A percentile compares a stretch with the other conserved stretches of the same genome.
phyloP scores from a whole-genome alignment of 2,329 filamentous ascomycete genomes.

The Lachnellula occidentalis region DNA sequence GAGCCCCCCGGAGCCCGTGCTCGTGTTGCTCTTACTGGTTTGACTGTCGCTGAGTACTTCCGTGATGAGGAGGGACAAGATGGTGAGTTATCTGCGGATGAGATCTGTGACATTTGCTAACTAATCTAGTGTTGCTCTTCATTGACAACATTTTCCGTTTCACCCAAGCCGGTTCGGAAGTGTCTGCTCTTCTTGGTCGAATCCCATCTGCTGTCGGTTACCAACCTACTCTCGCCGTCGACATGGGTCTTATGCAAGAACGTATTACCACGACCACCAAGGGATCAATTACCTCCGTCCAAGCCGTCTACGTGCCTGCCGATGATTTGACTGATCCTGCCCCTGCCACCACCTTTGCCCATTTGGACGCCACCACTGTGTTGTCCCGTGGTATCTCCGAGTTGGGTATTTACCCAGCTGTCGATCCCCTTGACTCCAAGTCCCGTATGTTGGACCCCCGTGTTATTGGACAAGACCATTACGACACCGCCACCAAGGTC shows the following conservation, averaged over 20 bases:
- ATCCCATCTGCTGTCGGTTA: slow-evolving; percentile 99
- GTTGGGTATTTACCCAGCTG: slow-evolving; percentile 99
- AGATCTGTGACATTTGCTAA: slow-evolving; percentile 21
- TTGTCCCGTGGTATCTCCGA: slow-evolving; percentile 99
- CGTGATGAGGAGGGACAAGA: slow-evolving; percentile 74
- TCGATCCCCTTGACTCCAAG: slow-evolving; percentile 99
- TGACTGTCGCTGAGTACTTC: slow-evolving; percentile 79
- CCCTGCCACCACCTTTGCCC: slow-evolving; percentile 98
- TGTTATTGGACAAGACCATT: slow-evolving; percentile 97
- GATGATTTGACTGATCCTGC: slow-evolving; percentile 99
- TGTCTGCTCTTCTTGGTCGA: slow-evolving; percentile 98
- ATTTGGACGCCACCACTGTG: slow-evolving; percentile 99
- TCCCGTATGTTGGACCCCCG: slow-evolving; percentile 99
- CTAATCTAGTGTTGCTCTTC: slow-evolving; percentile 77
- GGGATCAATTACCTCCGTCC: slow-evolving; percentile 99
- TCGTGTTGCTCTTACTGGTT: slow-evolving; percentile 94
- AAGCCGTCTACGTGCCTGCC: slow-evolving; percentile 99
- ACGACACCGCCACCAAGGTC: slow-evolving; percentile 87
- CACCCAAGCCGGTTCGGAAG: slow-evolving; percentile 99
- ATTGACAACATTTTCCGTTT: slow-evolving; percentile 99
- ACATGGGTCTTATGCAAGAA: slow-evolving; percentile 99
- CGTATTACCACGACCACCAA: slow-evolving; percentile 99
- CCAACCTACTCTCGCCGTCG: slow-evolving; percentile 95
- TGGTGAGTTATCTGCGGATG: slow-evolving; percentile 46
- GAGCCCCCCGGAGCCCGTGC: slow-evolving; percentile 99